Evolutionary conservation across 345 rosid species (phyloP).

Genomic region (Erodium maritimum): DNA sequence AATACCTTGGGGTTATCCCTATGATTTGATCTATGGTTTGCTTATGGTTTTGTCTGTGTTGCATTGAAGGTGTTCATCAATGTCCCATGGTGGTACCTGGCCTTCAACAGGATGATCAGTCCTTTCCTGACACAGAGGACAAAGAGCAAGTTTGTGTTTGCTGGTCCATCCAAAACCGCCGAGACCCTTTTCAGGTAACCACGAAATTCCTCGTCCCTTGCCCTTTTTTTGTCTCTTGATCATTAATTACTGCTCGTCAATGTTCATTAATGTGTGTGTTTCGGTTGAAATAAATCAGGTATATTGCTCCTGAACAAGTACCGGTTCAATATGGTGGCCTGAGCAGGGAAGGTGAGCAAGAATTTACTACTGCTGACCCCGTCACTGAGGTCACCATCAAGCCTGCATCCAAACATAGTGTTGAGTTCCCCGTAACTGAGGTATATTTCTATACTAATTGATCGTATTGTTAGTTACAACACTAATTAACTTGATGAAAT

Average conservation of each 20-base stretch:
- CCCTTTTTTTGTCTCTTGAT: neutral
- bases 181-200: conserved; percentile 76
- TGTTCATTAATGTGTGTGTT: neutral
- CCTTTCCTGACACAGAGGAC: conserved; percentile 67
- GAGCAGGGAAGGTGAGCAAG: conserved; percentile 44
- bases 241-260: neutral
- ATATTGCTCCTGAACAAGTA: conserved; percentile 53
- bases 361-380: conserved; percentile 37
- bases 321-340: conserved; percentile 60
- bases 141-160: conserved; percentile 66
- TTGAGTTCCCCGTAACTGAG: conserved; percentile 63
- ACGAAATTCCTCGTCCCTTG: neutral
- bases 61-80: conserved; percentile 57
- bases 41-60: no score
- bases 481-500: neutral
- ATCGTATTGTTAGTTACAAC: no score
- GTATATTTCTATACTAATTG: conserved; percentile 14
- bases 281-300: conserved; percentile 20
- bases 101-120: conserved; percentile 49
- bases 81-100: conserved; percentile 75
- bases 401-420: conserved; percentile 47
- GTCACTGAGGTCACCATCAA: conserved; percentile 47
- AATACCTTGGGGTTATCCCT: no score
- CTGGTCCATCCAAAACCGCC: conserved; percentile 42
- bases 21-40: no score